Conservation (phyloP, 495 filamentous ascomycete species). For the Penicillium waksmanii region DNA sequence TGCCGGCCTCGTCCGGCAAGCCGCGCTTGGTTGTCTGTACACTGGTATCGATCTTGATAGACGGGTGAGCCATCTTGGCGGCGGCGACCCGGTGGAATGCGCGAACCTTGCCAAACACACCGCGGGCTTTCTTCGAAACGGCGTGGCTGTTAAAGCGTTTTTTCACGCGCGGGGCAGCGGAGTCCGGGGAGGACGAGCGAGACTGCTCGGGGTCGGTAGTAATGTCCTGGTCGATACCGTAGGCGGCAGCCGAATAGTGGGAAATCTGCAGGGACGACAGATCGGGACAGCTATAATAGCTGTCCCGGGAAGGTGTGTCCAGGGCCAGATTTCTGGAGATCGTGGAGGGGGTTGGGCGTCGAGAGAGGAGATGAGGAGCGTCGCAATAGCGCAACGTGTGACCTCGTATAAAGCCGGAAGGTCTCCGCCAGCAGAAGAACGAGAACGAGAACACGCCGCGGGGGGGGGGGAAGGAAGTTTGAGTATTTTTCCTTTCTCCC, state of each 20-base stretch:
- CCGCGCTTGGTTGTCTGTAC: conserved; percentile 48
- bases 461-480: not conserved
- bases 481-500: not conserved
- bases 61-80: conserved; percentile 51
- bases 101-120: conserved; percentile 53
- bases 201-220: conserved; percentile 38
- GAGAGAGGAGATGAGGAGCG: conserved; percentile 22
- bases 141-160: conserved; percentile 37
- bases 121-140: conserved; percentile 50
- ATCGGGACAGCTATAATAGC: conserved; percentile 57
- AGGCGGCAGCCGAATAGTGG: conserved; percentile 31
- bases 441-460: not conserved
- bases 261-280: conserved; percentile 51
- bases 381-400: conserved; percentile 29
- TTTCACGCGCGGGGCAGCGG: conserved; percentile 37
- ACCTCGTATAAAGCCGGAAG: conserved; percentile 26
- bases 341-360: conserved; percentile 32
- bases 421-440: conserved; percentile 2
- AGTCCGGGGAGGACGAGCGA: conserved; percentile 41
- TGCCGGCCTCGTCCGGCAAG: conserved; percentile 39
- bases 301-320: conserved; percentile 49
- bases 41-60: conserved; percentile 52
- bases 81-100: conserved; percentile 49
- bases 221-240: conserved; percentile 34
- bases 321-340: conserved; percentile 49